Conservation (phyloP, 73 alveolate species). For the Halteria grandinella region DNA sequence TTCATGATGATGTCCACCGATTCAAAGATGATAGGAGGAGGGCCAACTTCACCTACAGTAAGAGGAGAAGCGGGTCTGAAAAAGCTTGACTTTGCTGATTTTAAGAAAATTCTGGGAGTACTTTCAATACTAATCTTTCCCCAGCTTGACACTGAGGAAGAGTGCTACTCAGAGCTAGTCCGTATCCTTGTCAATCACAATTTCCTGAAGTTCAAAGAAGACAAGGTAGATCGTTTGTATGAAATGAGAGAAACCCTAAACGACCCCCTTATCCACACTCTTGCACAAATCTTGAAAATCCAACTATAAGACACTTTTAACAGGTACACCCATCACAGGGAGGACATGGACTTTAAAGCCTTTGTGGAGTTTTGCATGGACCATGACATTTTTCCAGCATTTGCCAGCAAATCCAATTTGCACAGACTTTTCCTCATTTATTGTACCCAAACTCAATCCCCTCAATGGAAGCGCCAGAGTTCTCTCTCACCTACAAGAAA, state of each 20-base stretch:
- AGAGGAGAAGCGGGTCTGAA: slow-evolving; percentile 3
- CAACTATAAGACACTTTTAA: slow-evolving; percentile 22
- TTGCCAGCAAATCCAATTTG: slow-evolving; percentile 15
- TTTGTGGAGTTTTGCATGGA: slow-evolving; percentile 34
- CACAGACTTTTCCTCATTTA: slow-evolving; percentile 9
- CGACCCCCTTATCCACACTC: background rate
- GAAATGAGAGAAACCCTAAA: background rate
- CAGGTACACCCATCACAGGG: slow-evolving; percentile 16
- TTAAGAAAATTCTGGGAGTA: background rate
- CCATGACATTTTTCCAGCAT: slow-evolving; percentile 28
- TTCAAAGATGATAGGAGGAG: background rate
- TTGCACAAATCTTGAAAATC: slow-evolving; percentile 17
- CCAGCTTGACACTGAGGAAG: no score
- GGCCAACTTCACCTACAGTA: slow-evolving; percentile 13
- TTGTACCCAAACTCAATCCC: background rate
- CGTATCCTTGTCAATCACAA: background rate
- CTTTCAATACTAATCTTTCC: slow-evolving; percentile 3
- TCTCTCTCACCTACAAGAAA: slow-evolving; percentile 1
- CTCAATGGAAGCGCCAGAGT: background rate
- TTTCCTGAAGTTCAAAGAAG: background rate
- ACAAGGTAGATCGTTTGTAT: slow-evolving; percentile 25
- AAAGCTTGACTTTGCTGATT: slow-evolving; percentile 10
- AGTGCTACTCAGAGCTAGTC: slow-evolving; percentile 8
- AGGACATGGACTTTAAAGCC: slow-evolving; percentile 17
- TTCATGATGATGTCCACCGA: background rate